Evolutionary conservation across 2,329 filamentous ascomycete species (phyloP), one percentile per base, ranked within the genome.

Genomic region (Volutella citrinella): DNA sequence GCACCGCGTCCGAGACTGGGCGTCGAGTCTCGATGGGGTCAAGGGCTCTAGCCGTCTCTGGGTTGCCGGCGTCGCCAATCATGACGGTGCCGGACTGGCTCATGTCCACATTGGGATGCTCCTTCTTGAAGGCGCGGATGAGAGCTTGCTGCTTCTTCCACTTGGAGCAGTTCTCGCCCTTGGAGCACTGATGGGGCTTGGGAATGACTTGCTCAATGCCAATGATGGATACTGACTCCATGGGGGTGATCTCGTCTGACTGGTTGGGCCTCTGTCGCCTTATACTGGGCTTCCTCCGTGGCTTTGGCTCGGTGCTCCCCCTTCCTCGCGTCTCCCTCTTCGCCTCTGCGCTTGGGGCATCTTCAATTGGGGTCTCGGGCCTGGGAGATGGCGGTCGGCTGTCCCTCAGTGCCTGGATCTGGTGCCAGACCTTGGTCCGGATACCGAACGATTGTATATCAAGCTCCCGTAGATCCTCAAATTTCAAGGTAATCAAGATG

Each of bases 121-220:
- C 84, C 43, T 80, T 78, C 52, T 83, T 79, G 51, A 95, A 81
- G 17, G 80, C 77, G 26, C 84, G 78, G 29, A 95, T 77, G 59
- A 87, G 76, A 20, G 80, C 77, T 60, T 95, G 85, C 55, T 91
- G 84, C 57, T 83, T 87, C 59, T 75, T 78, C 75, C 78, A 95
- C 59, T 89, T 94, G 30, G 78, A 71, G 62, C 90, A 95, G 49
- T 84, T 81, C 60, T 93, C 86, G 27, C 90, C 90, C 60, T 94
- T 95, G 27, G 80, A 79, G 65, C 90, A 96, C 36, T 76, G 75
- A 63, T 95, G 90, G 12, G 83, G 78, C 64, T 87, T 90, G 6
- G 89, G 89, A 34, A 95, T 74, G 34, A 93, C 69, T 60, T 95
- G 87, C 64, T 95, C 89, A 44, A 95, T 95, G 18, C 85, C 89